phyloP scores from a whole-genome alignment of 768 basidiomycete species.

The Kwoniella sp. region DNA sequence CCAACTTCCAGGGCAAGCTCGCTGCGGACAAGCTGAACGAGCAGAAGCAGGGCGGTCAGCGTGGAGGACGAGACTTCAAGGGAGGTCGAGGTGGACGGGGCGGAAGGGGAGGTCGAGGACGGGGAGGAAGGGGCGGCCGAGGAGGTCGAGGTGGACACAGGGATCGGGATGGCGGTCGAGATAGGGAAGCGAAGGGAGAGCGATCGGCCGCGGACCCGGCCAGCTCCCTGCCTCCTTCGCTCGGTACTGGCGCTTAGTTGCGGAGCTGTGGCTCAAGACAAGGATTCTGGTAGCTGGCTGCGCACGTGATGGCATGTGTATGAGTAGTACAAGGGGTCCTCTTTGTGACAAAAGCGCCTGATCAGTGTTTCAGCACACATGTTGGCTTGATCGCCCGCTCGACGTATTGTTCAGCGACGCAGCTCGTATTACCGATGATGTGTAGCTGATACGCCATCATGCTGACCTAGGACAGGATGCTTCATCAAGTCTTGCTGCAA shows the following conservation, averaged over 20 bases:
- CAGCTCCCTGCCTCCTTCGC: slow-evolving; percentile 15
- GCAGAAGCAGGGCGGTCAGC: slow-evolving; percentile 6
- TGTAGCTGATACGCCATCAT: no score
- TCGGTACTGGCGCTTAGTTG: slow-evolving; percentile 13
- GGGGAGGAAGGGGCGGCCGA: slow-evolving; percentile 34
- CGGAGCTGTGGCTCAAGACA: no score
- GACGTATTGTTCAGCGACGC: no score
- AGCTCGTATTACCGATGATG: no score
- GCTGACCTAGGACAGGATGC: no score
- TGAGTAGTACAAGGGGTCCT: no score
- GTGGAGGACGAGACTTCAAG: slow-evolving; percentile 24
- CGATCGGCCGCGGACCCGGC: slow-evolving; percentile 6
- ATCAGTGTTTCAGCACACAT: no score
- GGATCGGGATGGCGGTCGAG: slow-evolving; percentile 14
- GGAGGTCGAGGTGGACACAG: slow-evolving; percentile 21
- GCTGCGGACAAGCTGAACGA: slow-evolving; percentile 36
- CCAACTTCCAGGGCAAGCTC: slow-evolving; percentile 47
- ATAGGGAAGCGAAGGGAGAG: slow-evolving; percentile 10
- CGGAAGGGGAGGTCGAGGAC: slow-evolving; percentile 29
- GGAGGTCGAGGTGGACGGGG: slow-evolving; percentile 36
- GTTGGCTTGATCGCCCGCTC: no score
- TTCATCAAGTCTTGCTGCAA: no score
- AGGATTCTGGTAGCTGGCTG: no score
- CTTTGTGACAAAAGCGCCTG: no score
- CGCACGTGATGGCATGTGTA: no score